These are phyloP conservation scores for Syncephalastrum monosporum DNA, from an alignment of 371 early-diverging fungal species.

Conservation along the genomic window DNA sequence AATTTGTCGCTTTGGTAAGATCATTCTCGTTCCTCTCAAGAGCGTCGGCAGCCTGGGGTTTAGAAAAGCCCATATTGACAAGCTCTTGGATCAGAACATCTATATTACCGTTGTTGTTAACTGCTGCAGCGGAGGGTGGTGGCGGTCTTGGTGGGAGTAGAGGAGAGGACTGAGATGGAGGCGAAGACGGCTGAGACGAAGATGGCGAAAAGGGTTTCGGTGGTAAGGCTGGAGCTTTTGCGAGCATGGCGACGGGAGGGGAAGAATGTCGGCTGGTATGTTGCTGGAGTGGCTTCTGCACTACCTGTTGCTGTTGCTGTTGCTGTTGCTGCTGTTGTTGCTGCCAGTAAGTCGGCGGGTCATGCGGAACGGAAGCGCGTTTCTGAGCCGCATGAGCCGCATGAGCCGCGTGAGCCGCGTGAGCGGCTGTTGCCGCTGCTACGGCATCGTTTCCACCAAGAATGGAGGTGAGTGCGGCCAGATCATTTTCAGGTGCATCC, in stretches of 20 bases:
- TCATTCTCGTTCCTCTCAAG: slow-evolving; percentile 80
- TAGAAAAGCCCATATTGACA: slow-evolving; percentile 77
- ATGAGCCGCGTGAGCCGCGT: background rate
- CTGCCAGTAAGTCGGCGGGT: slow-evolving; percentile 1
- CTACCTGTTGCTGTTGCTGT: slow-evolving; percentile 5
- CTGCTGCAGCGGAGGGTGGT: slow-evolving; percentile 8
- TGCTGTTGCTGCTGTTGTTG: slow-evolving; percentile 8
- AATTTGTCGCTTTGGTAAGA: slow-evolving; percentile 76
- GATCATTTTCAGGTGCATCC: slow-evolving; percentile 60
- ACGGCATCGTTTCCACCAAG: slow-evolving; percentile 18
- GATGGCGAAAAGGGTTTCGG: slow-evolving; percentile 16
- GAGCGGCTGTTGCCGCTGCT: slow-evolving; percentile 6
- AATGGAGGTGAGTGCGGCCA: slow-evolving; percentile 52
- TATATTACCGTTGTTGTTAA: background rate
- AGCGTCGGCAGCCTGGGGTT: slow-evolving; percentile 74
- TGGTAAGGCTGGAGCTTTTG: slow-evolving; percentile 15
- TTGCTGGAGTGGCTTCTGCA: slow-evolving; percentile 8
- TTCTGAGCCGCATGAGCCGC: background rate
- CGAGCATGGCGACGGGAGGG: slow-evolving; percentile 10
- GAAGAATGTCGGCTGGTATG: slow-evolving; percentile 10
- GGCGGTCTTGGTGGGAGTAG: slow-evolving; percentile 39
- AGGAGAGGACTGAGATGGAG: slow-evolving; percentile 26
- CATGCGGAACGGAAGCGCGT: no score
- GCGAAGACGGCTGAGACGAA: slow-evolving; percentile 11
- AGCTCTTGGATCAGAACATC: slow-evolving; percentile 48